Evolutionary conservation across 192 early-diverging fungal species (phyloP), one percentile per base, ranked within the genome.

Genomic region (Coemansia brasiliensis): DNA sequence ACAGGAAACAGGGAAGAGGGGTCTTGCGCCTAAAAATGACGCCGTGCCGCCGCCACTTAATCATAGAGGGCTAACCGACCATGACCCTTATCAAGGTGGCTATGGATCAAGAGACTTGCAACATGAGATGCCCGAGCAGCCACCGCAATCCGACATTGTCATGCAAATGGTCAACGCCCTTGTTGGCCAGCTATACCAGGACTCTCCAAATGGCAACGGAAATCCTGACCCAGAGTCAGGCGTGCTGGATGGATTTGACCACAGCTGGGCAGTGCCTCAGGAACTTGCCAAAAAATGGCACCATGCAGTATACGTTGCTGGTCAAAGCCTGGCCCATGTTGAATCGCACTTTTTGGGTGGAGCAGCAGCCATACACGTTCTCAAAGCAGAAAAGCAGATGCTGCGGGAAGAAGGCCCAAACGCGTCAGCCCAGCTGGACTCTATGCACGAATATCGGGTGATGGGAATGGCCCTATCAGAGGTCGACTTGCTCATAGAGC

Each of bases 391-490:
- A 49, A 17, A 39, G 7, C 45, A 66, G 2, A 12, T 43, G 27
- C 8, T 15, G 24, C 22, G 38, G 5, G n/a, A 54, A 22, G 13
- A 12, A 8, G 42, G 44, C 32, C 41, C 46, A 1, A 44, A 40
- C 0, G 9, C 39, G 15, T 17, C 52, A 5, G 10, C 52, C 12
- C 61, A 61, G 8, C 35, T 53, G 35, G 67, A 63, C 37, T 41
- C 51, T 13, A 44, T 49, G 2, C 60, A 40, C 15, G 74, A 77
- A 39, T 68, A 70, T 10, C 56, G 66, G 44, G 50, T 69, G 24
- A 65, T 77, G 64, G 74, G 74, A 5, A 15, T 62, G 27, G 64
- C 61, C 18, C 46, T 77, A 7, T 62, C 67, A 10, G 74, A 77
- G 27, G 59, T 50, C 15, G 60, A 63, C 9, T 52, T 55, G 26